phyloP scores from a whole-genome alignment of 1,284 basidiomycete genomes.

The Moesziomyces antarcticus region DNA sequence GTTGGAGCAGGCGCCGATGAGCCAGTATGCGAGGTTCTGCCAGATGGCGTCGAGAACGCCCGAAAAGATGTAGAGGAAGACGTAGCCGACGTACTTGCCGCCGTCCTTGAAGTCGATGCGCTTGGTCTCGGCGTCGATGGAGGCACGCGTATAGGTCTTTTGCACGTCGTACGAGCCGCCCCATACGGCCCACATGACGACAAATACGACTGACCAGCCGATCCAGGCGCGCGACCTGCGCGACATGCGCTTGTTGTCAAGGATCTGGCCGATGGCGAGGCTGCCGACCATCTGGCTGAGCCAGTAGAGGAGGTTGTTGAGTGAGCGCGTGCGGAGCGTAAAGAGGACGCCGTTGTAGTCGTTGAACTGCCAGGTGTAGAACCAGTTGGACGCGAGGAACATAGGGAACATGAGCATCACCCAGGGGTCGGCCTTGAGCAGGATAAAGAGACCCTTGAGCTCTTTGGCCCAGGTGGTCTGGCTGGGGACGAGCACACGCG shows the following conservation, averaged over 20 bases:
- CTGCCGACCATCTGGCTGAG: conserved; percentile 65
- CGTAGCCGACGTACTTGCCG: conserved; percentile 44
- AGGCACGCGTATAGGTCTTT: conserved; percentile 48
- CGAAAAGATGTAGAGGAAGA: conserved; percentile 60
- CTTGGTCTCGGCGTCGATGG: conserved; percentile 11
- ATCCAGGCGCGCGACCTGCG: conserved; percentile 52
- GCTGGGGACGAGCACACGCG: conserved; percentile 47
- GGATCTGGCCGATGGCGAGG: conserved; percentile 50
- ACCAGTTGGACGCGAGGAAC: conserved; percentile 59
- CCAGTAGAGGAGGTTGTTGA: conserved; percentile 69
- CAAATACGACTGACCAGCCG: conserved; percentile 56
- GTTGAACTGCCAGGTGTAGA: conserved; percentile 64
- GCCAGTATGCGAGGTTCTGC: conserved; percentile 54
- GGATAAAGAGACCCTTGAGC: conserved; percentile 46
- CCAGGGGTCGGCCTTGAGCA: conserved; percentile 54
- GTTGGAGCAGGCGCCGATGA: conserved; percentile 60
- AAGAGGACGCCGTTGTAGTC: conserved; percentile 52
- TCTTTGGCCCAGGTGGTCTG: conserved; percentile 54
- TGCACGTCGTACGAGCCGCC: conserved; percentile 59
- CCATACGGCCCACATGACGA: conserved; percentile 60
- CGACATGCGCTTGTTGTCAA: conserved; percentile 50
- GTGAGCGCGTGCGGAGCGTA: conserved; percentile 66
- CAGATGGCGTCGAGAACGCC: conserved; percentile 55
- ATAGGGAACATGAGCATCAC: conserved; percentile 57
- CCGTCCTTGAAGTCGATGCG: conserved; percentile 46